phyloP scores from a whole-genome alignment of 1,139 yeast genomes.

The Scheffersomyces titani region DNA sequence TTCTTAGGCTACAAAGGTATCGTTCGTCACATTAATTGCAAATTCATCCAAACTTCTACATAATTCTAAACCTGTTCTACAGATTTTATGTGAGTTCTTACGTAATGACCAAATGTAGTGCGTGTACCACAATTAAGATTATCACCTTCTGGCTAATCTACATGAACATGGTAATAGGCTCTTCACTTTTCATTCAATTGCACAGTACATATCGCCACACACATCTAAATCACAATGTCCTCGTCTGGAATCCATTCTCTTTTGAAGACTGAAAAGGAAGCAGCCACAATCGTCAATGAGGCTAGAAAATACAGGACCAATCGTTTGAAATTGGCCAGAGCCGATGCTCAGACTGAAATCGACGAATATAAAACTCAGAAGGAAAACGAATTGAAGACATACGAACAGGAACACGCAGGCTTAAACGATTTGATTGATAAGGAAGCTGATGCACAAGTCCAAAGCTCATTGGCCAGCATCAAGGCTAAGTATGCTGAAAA shows the following conservation, averaged over 20 bases:
- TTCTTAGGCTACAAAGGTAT: no score
- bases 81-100: no score
- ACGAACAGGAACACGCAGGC: constrained; percentile 69
- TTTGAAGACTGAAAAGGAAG: constrained; percentile 85
- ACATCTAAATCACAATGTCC: constrained; percentile 3
- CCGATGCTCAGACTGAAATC: constrained; percentile 89
- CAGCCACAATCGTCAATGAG: constrained; percentile 89
- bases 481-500: constrained; percentile 63
- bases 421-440: constrained; percentile 67
- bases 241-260: constrained; percentile 31
- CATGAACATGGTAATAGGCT: not conserved
- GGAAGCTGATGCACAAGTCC: constrained; percentile 67
- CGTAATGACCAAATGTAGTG: no score
- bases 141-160: not conserved
- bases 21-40: no score
- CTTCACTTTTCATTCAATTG: not conserved
- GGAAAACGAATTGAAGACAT: constrained; percentile 76
- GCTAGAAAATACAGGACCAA: constrained; percentile 85
- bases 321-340: constrained; percentile 90
- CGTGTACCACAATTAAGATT: not conserved
- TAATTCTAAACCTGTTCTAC: no score
- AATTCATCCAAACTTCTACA: no score
- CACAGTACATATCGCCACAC: not conserved
- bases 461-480: constrained; percentile 61
- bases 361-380: constrained; percentile 82